Base-by-base conservation (phyloP, 305 asterid species). In the Withania somnifera region DNA sequence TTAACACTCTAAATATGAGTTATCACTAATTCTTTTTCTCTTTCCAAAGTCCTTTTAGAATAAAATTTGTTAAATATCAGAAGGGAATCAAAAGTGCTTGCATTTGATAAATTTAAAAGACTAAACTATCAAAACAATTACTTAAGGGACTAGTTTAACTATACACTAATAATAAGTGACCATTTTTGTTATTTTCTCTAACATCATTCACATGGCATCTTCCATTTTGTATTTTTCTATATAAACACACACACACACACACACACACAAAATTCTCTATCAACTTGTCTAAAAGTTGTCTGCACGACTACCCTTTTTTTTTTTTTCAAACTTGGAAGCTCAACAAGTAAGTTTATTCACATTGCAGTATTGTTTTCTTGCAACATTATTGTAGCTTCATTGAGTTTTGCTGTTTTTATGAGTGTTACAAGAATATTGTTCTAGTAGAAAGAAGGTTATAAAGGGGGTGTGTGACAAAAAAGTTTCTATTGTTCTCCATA, bases 291-390 rank as follows among this genome's bases (percentile, higher is more conserved):
- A 0, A 9, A 9, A 40, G 54, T 68, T 22, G 54, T 68, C 20
- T 40, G 11, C 54, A 68, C 77, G 77, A 5, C 32, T 67, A 67
- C 11, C 8, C 19, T 0, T 52, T 0, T 9, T n/a, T 0, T 52
- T 0, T 9, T n/a, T 68, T 68, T 22, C 54, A 40, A 40, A 40
- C 36, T 19, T 20, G 11, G 11, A 40, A 36, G 11, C n/a, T 20
- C 34, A 68, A 40, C 36, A 85, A 84, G 89, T 84, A 84, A 20
- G 93, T 11, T n/a, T 68, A 11, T 38, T 40, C 34, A 40, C 77
- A 19, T 40, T 40, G 34, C 34, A 68, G 20, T 11, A 36, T 36
- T 19, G 32, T 10, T 19, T n/a, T 8, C 17, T 58, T 4, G 10
- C 26, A 36, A 36, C 40, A 36, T 36, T 20, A 14, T 30, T 15